Percentiles rank a stretch among this genome's conserved stretches.
These are phyloP conservation scores for Phytophthora macrochlamydospora DNA, from an alignment of 352 stramenopile species.

Conservation along the genomic window DNA sequence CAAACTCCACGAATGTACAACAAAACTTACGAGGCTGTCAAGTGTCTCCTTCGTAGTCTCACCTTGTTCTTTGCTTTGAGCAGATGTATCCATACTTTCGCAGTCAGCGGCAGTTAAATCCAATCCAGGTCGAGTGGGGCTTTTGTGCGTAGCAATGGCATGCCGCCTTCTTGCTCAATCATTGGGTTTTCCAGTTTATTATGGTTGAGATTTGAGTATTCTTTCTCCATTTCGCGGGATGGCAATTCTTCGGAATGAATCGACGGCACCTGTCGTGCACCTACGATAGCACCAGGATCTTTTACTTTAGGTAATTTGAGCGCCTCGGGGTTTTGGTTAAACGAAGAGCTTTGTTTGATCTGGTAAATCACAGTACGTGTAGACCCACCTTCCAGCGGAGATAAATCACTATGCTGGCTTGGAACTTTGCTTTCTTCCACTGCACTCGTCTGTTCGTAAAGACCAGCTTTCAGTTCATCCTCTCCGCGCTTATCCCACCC, in stretches of 20 bases:
- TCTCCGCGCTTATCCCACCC: too few relatives aligned
- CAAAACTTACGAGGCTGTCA: slow-evolving; percentile 50
- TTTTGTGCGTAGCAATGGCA: slow-evolving; percentile 14
- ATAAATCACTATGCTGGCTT: background rate
- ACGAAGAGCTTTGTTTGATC: too few relatives aligned
- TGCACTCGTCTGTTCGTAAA: background rate
- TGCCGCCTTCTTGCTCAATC: slow-evolving; percentile 4
- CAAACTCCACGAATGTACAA: slow-evolving; percentile 57
- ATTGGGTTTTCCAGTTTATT: background rate
- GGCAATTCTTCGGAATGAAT: background rate
- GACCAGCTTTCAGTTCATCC: background rate
- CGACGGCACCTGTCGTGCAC: background rate
- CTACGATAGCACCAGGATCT: background rate
- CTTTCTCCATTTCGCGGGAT: background rate
- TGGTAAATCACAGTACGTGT: too few relatives aligned
- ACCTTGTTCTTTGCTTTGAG: background rate
- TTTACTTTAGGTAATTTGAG: too few relatives aligned
- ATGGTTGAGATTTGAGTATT: background rate
- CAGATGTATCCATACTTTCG: slow-evolving; percentile 5
- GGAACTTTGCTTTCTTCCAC: background rate
- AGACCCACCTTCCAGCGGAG: background rate
- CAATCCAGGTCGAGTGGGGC: slow-evolving; percentile 11
- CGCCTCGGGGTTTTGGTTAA: too few relatives aligned
- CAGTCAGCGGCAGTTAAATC: background rate
- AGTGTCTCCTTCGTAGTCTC: slow-evolving; percentile 32